Percentiles rank a stretch among this genome's conserved stretches.
Conservation (phyloP, 768 basidiomycete genomes). For the Lyophyllum decastes region DNA sequence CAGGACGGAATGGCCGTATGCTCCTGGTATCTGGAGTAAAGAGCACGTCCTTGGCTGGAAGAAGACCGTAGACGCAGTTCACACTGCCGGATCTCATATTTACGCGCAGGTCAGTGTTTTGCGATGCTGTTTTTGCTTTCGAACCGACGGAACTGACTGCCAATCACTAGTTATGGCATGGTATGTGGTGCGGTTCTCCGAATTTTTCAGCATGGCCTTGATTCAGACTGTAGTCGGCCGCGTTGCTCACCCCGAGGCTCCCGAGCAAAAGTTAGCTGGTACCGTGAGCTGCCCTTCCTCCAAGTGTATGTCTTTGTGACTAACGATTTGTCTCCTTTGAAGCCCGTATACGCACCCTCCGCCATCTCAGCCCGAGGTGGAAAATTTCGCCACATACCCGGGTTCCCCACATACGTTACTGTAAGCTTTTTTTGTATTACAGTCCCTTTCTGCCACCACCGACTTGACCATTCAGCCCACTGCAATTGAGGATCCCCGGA, state of each 20-base stretch:
- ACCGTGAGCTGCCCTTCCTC: slow-evolving; percentile 19
- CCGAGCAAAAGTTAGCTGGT: slow-evolving; percentile 38
- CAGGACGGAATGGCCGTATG: slow-evolving; percentile 45
- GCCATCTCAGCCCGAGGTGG: slow-evolving; percentile 42
- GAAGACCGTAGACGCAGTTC: slow-evolving; percentile 47
- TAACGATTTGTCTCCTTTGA: slow-evolving; percentile 14
- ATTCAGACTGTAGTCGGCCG: background rate
- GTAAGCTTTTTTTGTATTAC: slow-evolving; percentile 22
- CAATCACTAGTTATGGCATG: slow-evolving; percentile 34
- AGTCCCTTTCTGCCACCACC: background rate
- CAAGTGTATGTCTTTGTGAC: background rate
- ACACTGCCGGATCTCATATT: slow-evolving; percentile 43
- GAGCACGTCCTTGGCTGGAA: slow-evolving; percentile 48
- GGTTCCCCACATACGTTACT: slow-evolving; percentile 38
- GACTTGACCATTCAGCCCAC: slow-evolving; percentile 31
- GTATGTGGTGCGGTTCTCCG: slow-evolving; percentile 21
- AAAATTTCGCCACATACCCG: slow-evolving; percentile 40
- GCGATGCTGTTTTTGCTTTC: background rate
- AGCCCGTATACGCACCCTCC: slow-evolving; percentile 49
- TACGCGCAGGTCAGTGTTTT: slow-evolving; percentile 38
- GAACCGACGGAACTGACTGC: background rate
- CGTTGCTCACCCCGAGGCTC: background rate
- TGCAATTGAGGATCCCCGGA: slow-evolving; percentile 41
- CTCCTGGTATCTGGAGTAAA: slow-evolving; percentile 48
- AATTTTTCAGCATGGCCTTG: background rate